Base-by-base conservation (phyloP, 345 rosid species). In the Populus pruinosa region DNA sequence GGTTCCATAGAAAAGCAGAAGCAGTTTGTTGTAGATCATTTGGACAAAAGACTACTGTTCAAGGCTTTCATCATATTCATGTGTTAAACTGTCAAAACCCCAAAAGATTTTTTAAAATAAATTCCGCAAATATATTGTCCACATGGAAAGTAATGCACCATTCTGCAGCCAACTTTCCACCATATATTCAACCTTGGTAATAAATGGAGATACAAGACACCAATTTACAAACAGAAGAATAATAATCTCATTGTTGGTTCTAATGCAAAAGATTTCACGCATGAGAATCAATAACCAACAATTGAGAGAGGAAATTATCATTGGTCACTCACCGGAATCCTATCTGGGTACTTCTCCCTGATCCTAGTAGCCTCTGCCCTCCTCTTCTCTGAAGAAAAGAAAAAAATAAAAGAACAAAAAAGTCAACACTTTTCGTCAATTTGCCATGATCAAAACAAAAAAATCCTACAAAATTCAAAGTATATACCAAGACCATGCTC, bases 291-390 rank as follows among this genome's bases (percentile, higher is more conserved):
- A 23, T 21, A 16, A 49, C 1, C 33, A 36, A 79, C 41, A 70
- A 50, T 31, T 56, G 41, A 72, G 8, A 43, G 35, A 21, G 20
- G 14, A 78, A 25, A 55, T 21, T 20, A 44, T 1, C 23, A 50
- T 27, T 47, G 38, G 67, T 76, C 62, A 79, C 94, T 92, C 83
- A 94, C 98, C 80, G 98, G 98, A 79, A 94, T 90, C 49, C 98
- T 92, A 82, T 94, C 98, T 20, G 96, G 89, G 87, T 94, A 94
- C 67, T 94, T 94, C 78, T 92, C 98, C 87, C 96, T 89, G 76
- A 92, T 94, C 88, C 98, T 88, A 66, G 97, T 94, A 86, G 96
- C 97, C 86, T 92, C 98, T 0, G 98, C 98, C 17, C 88, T 81
- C 82, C 98, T 92, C 89, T 94, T 94, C 87, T 92, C 98, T 94